Evolutionary conservation across 495 filamentous ascomycete species (phyloP).

Genomic region (Penicillium canariense): DNA sequence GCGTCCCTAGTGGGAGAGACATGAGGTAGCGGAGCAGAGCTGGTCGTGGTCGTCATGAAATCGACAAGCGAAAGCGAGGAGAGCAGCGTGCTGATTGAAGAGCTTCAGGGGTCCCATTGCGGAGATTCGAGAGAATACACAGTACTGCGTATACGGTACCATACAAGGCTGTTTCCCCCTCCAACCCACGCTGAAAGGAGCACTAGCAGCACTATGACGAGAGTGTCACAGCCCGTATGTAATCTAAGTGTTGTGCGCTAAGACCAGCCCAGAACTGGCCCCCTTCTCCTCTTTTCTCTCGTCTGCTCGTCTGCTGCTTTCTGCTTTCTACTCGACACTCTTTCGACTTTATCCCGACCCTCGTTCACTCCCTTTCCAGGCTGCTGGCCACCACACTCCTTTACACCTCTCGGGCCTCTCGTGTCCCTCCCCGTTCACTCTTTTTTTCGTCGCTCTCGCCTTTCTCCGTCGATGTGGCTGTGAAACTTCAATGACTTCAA

Average conservation of each 20-base stretch:
- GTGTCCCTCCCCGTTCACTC: constrained; percentile 33
- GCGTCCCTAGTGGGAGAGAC: not conserved
- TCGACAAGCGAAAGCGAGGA: not conserved
- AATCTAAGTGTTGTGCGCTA: constrained; percentile 5
- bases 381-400: constrained; percentile 33
- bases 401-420: constrained; percentile 23
- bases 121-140: constrained; percentile 5
- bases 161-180: too few relatives aligned
- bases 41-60: not conserved
- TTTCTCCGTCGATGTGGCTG: too few relatives aligned
- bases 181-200: too few relatives aligned
- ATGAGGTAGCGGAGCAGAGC: too few relatives aligned
- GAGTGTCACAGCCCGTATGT: constrained; percentile 1
- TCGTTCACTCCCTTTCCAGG: constrained; percentile 26
- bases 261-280: constrained; percentile 2
- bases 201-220: too few relatives aligned
- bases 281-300: constrained; percentile 26
- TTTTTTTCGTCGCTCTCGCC: constrained; percentile 15
- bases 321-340: constrained; percentile 2
- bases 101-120: constrained; percentile 9
- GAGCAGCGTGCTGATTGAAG: constrained; percentile 1
- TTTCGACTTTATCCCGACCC: constrained; percentile 14
- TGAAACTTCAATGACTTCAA: constrained; percentile 16
- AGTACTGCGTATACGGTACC: not conserved
- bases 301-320: constrained; percentile 12